Evolutionary conservation across 129 eudicot genomes (phyloP), one percentile per base, ranked within the genome.

Genomic region (Saposhnikovia divaricata): DNA sequence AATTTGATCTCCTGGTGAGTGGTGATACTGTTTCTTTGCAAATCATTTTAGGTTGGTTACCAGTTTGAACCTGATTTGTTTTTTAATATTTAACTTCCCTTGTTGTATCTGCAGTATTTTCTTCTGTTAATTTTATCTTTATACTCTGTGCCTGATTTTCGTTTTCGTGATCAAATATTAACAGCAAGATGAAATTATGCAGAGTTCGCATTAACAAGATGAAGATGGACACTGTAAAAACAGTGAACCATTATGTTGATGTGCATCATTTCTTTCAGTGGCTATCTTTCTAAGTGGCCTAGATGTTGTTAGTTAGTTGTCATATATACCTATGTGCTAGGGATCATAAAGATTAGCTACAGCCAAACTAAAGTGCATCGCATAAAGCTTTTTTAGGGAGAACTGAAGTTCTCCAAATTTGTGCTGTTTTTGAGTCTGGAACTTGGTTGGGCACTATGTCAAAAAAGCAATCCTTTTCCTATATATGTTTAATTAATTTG

Each of bases 31-130:
- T 39, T 77, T 53, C 34, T 71, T 72, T 53, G 78, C 78, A 72
- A 13, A 72, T 39, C 43, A 80, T 72, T 71, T 50, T 13, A 80
- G 82, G 82, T 71, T 69, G 68, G 85, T 77, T 14, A 42, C 43
- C n/a, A 16, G 10, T 25, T 51, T 68, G 9, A 66, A 9, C 71
- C 39, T 53, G 7, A 31, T 23, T 4, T 75, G 47, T 13, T 39
- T 23, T 14, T 45, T 27, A 28, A 28, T 34, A 9, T 31, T 34
- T 18, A 8, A 9, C 40, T 34, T 75, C 39, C 37, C 27, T 73
- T 16, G 31, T 73, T 16, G 31, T 25, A 21, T 74, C 46, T 44
- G 43, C 75, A 55, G 23, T 15, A 80, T 25, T 45, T 27, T 73
- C 65, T 48, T 37, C 55, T 53, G 34, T 27, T 28, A 34, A 34